Conservation (phyloP, 495 filamentous ascomycete genomes). For the Neurospora sp. region DNA sequence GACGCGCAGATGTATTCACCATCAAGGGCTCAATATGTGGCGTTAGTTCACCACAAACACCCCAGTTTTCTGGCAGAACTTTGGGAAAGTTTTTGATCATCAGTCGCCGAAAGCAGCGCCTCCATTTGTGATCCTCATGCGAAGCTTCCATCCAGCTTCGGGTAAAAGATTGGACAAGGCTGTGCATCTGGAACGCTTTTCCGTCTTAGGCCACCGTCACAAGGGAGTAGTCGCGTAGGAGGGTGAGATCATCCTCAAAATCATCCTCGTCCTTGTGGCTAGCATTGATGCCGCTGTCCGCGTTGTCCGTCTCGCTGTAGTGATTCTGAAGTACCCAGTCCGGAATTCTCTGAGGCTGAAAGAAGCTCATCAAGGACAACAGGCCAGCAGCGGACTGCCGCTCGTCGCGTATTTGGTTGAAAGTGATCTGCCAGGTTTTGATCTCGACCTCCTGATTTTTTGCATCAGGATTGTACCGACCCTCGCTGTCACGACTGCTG, state of each 20-base stretch:
- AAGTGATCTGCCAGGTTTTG: conserved; percentile 19
- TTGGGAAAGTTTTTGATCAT: neutral
- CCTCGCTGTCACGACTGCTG: neutral
- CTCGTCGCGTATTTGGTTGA: conserved; percentile 17
- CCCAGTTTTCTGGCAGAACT: neutral
- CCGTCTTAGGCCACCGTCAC: neutral
- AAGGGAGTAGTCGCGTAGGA: neutral
- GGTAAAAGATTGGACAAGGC: neutral
- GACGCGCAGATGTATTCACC: neutral
- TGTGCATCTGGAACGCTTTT: neutral
- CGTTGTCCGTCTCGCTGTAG: neutral
- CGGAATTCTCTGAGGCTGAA: conserved; percentile 27
- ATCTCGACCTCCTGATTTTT: neutral
- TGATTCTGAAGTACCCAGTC: conserved; percentile 1
- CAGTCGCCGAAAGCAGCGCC: neutral
- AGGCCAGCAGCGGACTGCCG: conserved; percentile 23
- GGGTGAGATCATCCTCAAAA: neutral
- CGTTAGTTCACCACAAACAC: neutral
- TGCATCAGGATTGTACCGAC: neutral
- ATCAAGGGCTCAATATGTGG: neutral
- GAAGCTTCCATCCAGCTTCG: neutral
- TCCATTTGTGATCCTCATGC: neutral
- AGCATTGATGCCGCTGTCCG: rapidly evolving
- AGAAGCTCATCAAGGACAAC: conserved; percentile 27
- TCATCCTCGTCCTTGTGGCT: neutral